Base-by-base conservation (phyloP, 805 yeast species). In the Isabelozyma rhagii region DNA sequence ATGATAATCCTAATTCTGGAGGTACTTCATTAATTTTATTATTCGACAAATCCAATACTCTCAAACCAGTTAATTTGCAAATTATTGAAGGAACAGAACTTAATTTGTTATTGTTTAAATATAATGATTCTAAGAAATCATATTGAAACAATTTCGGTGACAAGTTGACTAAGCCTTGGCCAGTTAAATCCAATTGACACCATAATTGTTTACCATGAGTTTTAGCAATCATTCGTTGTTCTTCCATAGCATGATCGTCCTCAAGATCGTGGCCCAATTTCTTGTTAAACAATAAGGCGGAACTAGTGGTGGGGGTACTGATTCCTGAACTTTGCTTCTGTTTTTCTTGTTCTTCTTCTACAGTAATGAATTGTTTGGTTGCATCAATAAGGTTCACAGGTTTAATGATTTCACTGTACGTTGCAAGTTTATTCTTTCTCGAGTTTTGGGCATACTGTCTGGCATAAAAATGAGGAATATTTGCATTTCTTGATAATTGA, bases 121-220 rank as follows among this genome's bases (percentile, higher is more conserved):
- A 94, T 48, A 94, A 74, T 53, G 93, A 85, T 62, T 93, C 94
- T 60, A 94, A 78, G 59, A 94, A 94, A 52, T 80, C 79, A 67
- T 91, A 94, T 43, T 83, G 81, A 75, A 90, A 90, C 43, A 94
- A 68, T 58, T 84, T 83, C 17, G 86, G 81, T n/a, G 89, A 81
- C 29, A 93, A 56, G 50, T 81, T 79, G 53, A 82, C 74, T 47
- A 94, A 75, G 34, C 93, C 89, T 67, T 94, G 96, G 51, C 97
- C 97, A 55, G 96, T 84, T 55, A 93, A 74, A 71, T 94, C 99
- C 55, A 94, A 74, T 5, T 92, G 93, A 47, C 96, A 87, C 99
- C 99, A 94, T 62, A 88, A 79, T 70, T 92, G 97, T 51, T 84
- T 85, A 38, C 87, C 83, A 61, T 77, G 75, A 27, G 82, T 79